Conservation (phyloP, 2,329 filamentous ascomycete species). For the Scopulariopsis brevicaulis region DNA sequence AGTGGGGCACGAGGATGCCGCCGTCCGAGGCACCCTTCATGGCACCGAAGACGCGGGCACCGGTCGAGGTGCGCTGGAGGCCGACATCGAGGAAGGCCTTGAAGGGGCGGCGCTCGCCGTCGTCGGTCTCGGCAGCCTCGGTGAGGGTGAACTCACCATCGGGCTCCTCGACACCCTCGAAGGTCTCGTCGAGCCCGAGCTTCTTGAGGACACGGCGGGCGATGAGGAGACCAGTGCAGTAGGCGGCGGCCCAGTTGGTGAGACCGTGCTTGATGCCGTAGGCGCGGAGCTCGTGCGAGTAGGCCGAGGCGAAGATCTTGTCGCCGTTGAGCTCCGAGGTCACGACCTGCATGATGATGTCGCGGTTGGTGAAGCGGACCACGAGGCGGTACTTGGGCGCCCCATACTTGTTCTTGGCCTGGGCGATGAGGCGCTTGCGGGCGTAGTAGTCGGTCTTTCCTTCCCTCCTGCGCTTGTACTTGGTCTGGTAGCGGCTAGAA, state of each 20-base stretch:
- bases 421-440: constrained; percentile 97
- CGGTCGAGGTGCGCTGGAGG: constrained; percentile 92
- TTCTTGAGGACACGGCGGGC: constrained; percentile 95
- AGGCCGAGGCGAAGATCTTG: constrained; percentile 89
- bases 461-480: constrained; percentile 93
- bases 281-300: constrained; percentile 93
- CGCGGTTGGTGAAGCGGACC: constrained; percentile 98
- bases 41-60: constrained; percentile 97
- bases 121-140: constrained; percentile 83
- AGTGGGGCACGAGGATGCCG: constrained; percentile 94
- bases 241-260: constrained; percentile 99
- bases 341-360: constrained; percentile 98
- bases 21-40: constrained; percentile 99
- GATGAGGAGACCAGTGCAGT: constrained; percentile 91
- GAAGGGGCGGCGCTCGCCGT: constrained; percentile 94
- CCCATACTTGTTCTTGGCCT: constrained; percentile 99
- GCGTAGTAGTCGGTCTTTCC: constrained; percentile 99
- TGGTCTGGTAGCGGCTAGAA: constrained; percentile 91
- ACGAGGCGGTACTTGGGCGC: constrained; percentile 99
- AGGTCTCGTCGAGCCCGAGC: constrained; percentile 87
- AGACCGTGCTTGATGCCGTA: constrained; percentile 98
- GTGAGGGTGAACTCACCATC: constrained; percentile 94
- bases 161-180: constrained; percentile 91
- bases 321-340: constrained; percentile 93
- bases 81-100: constrained; percentile 98